These are phyloP conservation scores for Lactarius deliciosus DNA, from an alignment of 768 basidiomycete species.

Conservation along the genomic window DNA sequence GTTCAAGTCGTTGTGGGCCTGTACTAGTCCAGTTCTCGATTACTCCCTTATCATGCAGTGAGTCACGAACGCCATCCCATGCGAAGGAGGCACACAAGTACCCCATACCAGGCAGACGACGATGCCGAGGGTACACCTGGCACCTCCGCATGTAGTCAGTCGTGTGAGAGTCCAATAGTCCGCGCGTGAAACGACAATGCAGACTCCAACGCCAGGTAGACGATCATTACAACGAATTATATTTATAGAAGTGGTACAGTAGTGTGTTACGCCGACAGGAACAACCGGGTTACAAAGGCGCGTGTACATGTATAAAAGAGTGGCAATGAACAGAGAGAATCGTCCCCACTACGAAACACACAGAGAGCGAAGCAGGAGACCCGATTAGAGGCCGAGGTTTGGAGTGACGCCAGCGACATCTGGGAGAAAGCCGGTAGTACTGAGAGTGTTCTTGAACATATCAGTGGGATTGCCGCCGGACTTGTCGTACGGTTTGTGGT, in stretches of 20 bases:
- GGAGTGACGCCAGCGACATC: background rate
- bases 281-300: conserved; percentile 1
- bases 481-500: background rate
- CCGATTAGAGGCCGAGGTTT: background rate
- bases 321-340: conserved; percentile 1
- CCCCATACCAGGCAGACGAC: background rate
- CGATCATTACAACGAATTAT: background rate
- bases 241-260: conserved; percentile 8
- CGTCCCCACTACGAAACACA: conserved; percentile 9
- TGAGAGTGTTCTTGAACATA: background rate
- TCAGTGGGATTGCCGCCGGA: background rate
- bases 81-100: no score
- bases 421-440: background rate
- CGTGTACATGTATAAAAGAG: conserved; percentile 8
- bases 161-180: background rate
- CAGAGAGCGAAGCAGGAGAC: background rate
- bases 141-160: background rate
- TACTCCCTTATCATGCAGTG: no score
- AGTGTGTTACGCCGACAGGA: conserved; percentile 9
- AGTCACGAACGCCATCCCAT: no score
- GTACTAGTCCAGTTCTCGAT: background rate
- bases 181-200: background rate
- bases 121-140: background rate
- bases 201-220: background rate
- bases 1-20: background rate